Conservation (phyloP, 2,329 filamentous ascomycete genomes). For the Cladosporium sphaerospermum region DNA sequence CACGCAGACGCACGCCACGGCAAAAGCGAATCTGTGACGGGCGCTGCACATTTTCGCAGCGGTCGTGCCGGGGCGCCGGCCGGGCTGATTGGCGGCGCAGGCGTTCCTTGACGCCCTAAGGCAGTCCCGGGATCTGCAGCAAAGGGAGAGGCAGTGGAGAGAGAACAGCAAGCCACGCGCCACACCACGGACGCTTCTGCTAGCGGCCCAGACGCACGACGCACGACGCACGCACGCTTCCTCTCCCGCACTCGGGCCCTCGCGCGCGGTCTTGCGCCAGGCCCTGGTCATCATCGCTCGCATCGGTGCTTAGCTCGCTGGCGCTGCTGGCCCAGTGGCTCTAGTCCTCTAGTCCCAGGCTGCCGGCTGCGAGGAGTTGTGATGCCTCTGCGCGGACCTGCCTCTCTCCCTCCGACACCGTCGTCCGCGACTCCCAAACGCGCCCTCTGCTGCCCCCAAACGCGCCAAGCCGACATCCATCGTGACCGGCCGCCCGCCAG, state of each 20-base stretch:
- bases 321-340: not conserved
- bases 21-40: conserved; percentile 7
- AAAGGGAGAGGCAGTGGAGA: conserved; percentile 6
- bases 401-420: conserved; percentile 9
- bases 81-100: not conserved
- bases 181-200: conserved; percentile 8
- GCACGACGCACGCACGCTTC: conserved; percentile 6
- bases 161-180: conserved; percentile 2
- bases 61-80: conserved; percentile 1
- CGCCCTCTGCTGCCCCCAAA: not conserved
- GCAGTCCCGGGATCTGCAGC: conserved; percentile 2
- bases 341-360: conserved; percentile 5
- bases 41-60: conserved; percentile 9
- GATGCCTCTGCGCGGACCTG: conserved; percentile 8
- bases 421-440: conserved; percentile 1
- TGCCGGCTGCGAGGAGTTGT: conserved; percentile 10
- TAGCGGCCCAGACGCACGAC: conserved; percentile 8
- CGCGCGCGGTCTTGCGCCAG: conserved; percentile 5
- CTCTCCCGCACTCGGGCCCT: conserved; percentile 11
- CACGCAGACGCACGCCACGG: not conserved
- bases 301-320: conserved; percentile 11
- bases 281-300: not conserved
- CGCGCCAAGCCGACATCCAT: conserved; percentile 11
- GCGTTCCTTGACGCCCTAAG: not conserved
- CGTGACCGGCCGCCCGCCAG: conserved; percentile 1